Conservation (phyloP, 2,329 filamentous ascomycete genomes). For the Pseudogymnoascus sp. region DNA sequence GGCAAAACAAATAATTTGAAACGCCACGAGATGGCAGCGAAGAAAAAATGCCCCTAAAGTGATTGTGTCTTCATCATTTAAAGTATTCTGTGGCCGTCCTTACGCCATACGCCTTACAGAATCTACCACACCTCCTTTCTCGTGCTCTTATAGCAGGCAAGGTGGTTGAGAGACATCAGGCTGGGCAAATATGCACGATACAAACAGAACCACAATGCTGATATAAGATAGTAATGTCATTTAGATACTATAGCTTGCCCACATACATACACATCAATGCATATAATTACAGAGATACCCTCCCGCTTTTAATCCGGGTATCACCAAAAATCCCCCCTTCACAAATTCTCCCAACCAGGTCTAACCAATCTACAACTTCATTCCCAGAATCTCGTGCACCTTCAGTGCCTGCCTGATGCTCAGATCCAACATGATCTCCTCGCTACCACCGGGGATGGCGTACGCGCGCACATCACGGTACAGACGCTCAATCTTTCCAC, state of each 20-base stretch:
- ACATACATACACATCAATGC: slow-evolving; percentile 3
- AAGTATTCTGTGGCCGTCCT: no score
- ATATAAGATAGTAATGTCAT: background rate
- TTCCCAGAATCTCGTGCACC: slow-evolving; percentile 84
- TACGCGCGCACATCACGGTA: slow-evolving; percentile 95
- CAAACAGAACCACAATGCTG: background rate
- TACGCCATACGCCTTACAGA: no score
- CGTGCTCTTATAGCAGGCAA: background rate
- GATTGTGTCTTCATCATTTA: no score
- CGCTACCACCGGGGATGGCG: slow-evolving; percentile 87
- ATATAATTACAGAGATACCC: slow-evolving; percentile 8
- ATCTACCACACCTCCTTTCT: no score
- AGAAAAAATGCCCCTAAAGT: no score
- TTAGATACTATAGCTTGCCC: background rate
- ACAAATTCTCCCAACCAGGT: background rate
- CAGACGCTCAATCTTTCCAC: slow-evolving; percentile 86
- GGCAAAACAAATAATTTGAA: background rate
- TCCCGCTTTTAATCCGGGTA: slow-evolving; percentile 4
- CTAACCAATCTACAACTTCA: slow-evolving; percentile 64
- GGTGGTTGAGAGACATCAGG: background rate
- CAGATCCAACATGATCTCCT: slow-evolving; percentile 98
- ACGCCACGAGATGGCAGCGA: no score
- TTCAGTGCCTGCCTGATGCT: slow-evolving; percentile 85
- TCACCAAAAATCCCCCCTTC: background rate
- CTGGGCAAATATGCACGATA: background rate